Evolutionary conservation across 2,329 filamentous ascomycete genomes (phyloP), one percentile per base, ranked within the genome.

Genomic region (Pseudonectria foliicola): DNA sequence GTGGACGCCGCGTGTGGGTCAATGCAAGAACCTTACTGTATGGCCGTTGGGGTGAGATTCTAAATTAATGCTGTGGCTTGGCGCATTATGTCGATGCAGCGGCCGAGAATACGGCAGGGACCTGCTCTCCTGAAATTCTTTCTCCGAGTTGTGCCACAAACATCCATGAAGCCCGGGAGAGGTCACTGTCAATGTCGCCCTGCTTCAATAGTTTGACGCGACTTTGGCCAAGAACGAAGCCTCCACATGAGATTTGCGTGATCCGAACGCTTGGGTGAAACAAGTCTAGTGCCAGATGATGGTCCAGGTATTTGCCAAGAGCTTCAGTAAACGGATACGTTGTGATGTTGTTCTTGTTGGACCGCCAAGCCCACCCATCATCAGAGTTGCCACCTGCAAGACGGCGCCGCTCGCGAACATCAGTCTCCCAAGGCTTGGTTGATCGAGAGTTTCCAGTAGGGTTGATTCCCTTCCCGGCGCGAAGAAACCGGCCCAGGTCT

Each of bases 191-290:
- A 27, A 54, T 35, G 13, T 56, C 55, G 3, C 54, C 53, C 4
- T 50, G 35, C 28, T 52, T 53, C 12, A 62, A 35, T 11, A 75
- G 52, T 52, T 77, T 77, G 13, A 77, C 33, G 18, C 71, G 60
- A 10, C 58, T 66, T 40, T 75, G 72, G 0, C 69, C 68, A 10
- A 77, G 55, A 25, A 70, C 67, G 37, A 78, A 79, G 0, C 71
- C 73, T 1, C 67, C 68, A 39, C 73, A 77, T 0, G 71, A 71
- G 18, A 78, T 62, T 42, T 73, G 72, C 10, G 59, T 59, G 15
- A 78, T 54, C 2, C 64, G 57, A 3, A 77, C 72, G n/a, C 65
- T 61, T 0, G 73, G 69, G 43, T 77, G 72, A 36, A 73, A 71
- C 43, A 78, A 45, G 45, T 77, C 63, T 11, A 79, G 53, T 0